Base-by-base conservation (phyloP, 495 filamentous ascomycete genomes). In the Baudoinia panamericana region DNA sequence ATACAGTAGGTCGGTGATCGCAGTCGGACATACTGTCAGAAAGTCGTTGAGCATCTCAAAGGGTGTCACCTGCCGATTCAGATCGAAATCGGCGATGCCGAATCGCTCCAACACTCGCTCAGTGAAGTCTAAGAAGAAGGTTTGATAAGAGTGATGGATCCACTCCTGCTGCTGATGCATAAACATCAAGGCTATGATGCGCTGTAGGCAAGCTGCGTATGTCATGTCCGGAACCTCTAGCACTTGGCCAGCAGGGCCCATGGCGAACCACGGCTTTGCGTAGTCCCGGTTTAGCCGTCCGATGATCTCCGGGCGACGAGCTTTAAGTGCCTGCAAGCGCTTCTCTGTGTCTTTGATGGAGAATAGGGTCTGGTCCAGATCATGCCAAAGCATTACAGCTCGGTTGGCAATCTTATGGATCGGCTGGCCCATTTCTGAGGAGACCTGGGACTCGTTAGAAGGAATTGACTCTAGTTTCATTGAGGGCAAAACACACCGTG, bases 201-300 rank as follows among this genome's bases (percentile, higher is more conserved):
- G 82, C 34, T 76, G 82, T 32, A 93, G 73, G 9, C 95, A 85
- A 60, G 95, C 90, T 25, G 71, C 71, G 43, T 97, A 97, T 5
- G 88, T 96, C 90, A 97, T 95, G 53, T 97, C 90, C 59, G 95
- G 86, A 1, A 97, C 76, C 49, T 96, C 90, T n/a, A 93, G 84
- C 5, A 81, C 78, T 61, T 93, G 65, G 37, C 82, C 80, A 22
- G 70, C 70, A 50, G 78, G 69, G 61, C 94, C 93, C 46, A 82
- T 75, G 34, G 88, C 90, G 58, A 97, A 97, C 90, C 90, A 97
- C 1, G 93, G 84, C 65, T 97, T 97, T 50, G 93, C 85, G 66
- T 92, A 97, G 62, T 97, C 88, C 52, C 84, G 84, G 51, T 97
- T 96, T 45, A 97, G 77, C 62, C 93, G 93, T 67, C 82, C 78